A percentile compares a stretch with the other conserved stretches of the same genome.
Evolutionary conservation across 1,139 yeast genomes (phyloP).

Genomic region (Yamadazyma aaseri): DNA sequence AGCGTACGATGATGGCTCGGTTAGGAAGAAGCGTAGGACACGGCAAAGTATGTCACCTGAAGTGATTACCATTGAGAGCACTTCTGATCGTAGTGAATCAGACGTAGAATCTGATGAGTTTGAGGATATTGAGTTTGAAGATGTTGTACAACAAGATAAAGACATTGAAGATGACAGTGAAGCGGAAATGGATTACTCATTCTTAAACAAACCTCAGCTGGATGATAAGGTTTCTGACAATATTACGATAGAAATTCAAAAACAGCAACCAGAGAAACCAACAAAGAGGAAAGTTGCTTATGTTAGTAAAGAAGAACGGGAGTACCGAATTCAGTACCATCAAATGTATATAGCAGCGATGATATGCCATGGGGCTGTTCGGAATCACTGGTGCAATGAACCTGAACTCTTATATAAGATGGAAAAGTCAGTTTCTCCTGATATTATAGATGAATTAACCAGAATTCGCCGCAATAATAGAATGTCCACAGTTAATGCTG

Average conservation of each 20-base stretch:
- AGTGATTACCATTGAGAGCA: conserved; percentile 2
- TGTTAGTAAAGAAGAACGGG: conserved; percentile 55
- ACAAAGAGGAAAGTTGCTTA: conserved; percentile 19
- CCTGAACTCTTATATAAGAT: conserved; percentile 36
- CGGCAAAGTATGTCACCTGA: conserved; percentile 1
- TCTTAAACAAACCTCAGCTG: conserved; percentile 4
- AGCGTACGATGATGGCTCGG: background rate
- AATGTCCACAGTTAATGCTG: conserved; percentile 50
- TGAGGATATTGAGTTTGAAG: conserved; percentile 2
- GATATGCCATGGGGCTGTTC: conserved; percentile 60
- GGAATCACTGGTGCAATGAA: conserved; percentile 78
- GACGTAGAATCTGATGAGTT: conserved; percentile 18
- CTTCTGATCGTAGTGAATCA: conserved; percentile 17
- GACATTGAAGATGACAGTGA: conserved; percentile 19
- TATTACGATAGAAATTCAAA: conserved; percentile 18
- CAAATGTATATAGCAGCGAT: conserved; percentile 55
- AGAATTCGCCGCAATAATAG: conserved; percentile 23
- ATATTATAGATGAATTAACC: conserved; percentile 49
- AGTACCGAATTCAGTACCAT: conserved; percentile 54
- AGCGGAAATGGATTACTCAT: conserved; percentile 19
- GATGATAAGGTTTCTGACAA: conserved; percentile 12
- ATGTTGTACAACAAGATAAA: background rate
- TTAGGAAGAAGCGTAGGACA: conserved; percentile 8
- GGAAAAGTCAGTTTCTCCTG: conserved; percentile 43
- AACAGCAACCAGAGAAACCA: conserved; percentile 7